Base-by-base conservation (phyloP, 257 asterid species). In the Solanum chmielewskii region DNA sequence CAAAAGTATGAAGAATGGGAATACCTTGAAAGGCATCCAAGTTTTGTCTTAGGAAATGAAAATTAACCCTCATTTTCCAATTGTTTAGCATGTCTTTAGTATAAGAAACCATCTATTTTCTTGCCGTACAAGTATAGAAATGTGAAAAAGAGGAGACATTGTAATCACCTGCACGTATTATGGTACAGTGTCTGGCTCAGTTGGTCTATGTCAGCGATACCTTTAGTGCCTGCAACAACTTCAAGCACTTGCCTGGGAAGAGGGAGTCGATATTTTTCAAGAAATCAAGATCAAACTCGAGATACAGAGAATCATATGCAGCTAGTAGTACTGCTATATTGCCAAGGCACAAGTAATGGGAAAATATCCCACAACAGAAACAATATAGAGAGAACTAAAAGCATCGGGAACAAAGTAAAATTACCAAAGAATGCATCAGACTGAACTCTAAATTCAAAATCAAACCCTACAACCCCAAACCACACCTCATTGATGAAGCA, bases 171-270 rank as follows among this genome's bases (percentile, higher is more conserved):
- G 97, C 98, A 94, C 49, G 98, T 95, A 89, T 95, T 97, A 83
- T 94, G 96, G 92, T 94, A 95, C 85, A 97, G 52, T 70, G 96
- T 94, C 89, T 93, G 92, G 92, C 99, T 90, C 89, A 95, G 91
- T 87, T 94, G 95, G 82, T 92, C 94, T 4, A 95, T 68, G 89
- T 97, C 96, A 83, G 92, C 84, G 76, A 93, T 91, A 81, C 98
- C 97, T 91, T 94, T 94, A 90, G 98, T 93, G 82, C 98, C 99
- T 85, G 95, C 98, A 47, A 97, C 96, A 87, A 94, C 99, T 90
- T 97, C 99, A 80, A 97, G 98, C 21, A 95, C 98, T 94, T 97
- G 99, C 91, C 98, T 96, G 90, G 85, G 60, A 86, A 82, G 25
- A 71, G 39, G 25, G 84, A 41, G 25, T 45, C 2, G 83, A 77